Evolutionary conservation across 2,329 filamentous ascomycete species (phyloP), one percentile per base, ranked within the genome.

Genomic region (Alternaria atra): DNA sequence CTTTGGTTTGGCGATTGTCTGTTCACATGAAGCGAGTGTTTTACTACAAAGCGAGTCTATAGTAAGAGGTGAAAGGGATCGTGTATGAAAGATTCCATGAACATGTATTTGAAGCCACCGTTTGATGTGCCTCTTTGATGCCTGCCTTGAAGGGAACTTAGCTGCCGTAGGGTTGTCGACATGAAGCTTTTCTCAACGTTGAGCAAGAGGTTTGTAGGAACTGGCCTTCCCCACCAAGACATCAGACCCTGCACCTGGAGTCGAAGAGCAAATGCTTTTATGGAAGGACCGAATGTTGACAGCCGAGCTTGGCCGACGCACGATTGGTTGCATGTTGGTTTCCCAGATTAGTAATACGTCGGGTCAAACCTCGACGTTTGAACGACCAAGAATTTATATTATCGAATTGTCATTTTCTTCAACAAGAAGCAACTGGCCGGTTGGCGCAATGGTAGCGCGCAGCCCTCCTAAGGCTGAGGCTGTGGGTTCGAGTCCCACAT

Each of bases 361-460:
- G 20, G 20, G 20, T 2, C 20, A 20, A 20, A 20, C 20, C 20
- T 20, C 20, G 20, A 20, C 20, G 20, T 20, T 20, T 20, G 2
- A 20, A 20, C 20, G 2, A 20, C 2, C 20, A 20, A 5, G 2
- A 37, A 5, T 4, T 5, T 20, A 0, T 39, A 10, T 12, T 4
- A 10, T 5, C 2, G 5, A 1, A 4, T 20, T 20, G 20, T 20
- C 20, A 29, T 6, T 23, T 7, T 27, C 9, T 13, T 8, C 30
- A 35, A 37, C n/a, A 55, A 32, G 35, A 29, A 43, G 40, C 35
- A 48, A 60, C 54, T 58, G 73, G 72, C 72, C 69, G 70, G 73
- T 68, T 77, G 73, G 74, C 74, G 74, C 74, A 77, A 77, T 77
- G 74, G 74, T 76, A 77, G 74, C 74, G 74, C 74, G 74, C 73